A percentile compares a stretch with the other conserved stretches of the same genome.
Conservation (phyloP, 306 rosid species). For the Coriaria nepalensis region DNA sequence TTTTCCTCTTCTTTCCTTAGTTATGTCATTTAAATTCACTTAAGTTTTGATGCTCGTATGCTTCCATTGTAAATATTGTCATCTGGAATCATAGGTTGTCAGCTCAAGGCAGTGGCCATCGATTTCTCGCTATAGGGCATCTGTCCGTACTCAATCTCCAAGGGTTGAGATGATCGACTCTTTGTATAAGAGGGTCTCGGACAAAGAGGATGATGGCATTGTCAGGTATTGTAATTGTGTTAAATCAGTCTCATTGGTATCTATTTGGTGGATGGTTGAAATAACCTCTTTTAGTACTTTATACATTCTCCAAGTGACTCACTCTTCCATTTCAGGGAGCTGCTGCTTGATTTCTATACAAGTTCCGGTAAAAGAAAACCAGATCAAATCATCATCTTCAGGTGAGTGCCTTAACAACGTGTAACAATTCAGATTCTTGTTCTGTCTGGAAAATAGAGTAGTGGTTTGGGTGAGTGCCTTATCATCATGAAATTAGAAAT, state of each 20-base stretch:
- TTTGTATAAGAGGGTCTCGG: constrained; percentile 51
- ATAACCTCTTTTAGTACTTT: neutral
- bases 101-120: constrained; percentile 89
- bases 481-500: too few species aligned
- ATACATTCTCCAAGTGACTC: neutral
- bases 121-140: constrained; percentile 75
- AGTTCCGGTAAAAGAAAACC: constrained; percentile 76
- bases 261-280: neutral
- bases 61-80: too few species aligned
- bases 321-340: constrained; percentile 51
- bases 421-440: too few species aligned
- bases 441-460: too few species aligned
- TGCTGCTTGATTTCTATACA: constrained; percentile 51
- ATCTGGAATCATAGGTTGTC: constrained; percentile 41
- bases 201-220: constrained; percentile 64
- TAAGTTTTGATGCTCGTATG: too few species aligned
- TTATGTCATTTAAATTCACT: too few species aligned
- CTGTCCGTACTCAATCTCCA: constrained; percentile 75
- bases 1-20: neutral
- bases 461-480: too few species aligned
- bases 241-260: neutral
- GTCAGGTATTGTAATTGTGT: constrained; percentile 35
- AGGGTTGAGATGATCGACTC: constrained; percentile 88
- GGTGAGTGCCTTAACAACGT: constrained; percentile 20
- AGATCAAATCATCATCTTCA: constrained; percentile 72